Evolutionary conservation across 345 rosid species (phyloP).

Genomic region (Hibiscus trionum): DNA sequence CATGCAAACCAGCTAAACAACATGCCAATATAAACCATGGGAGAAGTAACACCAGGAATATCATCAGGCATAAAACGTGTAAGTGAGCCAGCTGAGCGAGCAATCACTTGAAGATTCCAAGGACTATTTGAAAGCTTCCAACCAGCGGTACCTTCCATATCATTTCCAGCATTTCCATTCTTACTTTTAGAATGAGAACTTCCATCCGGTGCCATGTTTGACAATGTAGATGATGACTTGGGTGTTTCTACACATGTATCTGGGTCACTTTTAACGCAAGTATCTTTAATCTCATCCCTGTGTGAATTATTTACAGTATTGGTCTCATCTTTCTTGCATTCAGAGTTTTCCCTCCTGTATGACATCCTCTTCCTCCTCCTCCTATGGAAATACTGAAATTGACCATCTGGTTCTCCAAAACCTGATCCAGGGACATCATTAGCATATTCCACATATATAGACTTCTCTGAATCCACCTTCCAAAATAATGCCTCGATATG

Average conservation of each 20-base stretch:
- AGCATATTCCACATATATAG: conserved; percentile 90
- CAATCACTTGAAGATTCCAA: conserved; percentile 95
- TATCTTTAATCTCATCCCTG: conserved; percentile 22
- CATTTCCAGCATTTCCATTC: conserved; percentile 34
- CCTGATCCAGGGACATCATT: conserved; percentile 99
- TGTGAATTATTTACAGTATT: conserved; percentile 12
- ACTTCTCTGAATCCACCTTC: conserved; percentile 82
- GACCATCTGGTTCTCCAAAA: conserved; percentile 78
- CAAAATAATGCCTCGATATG: conserved; percentile 82
- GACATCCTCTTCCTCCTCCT: conserved; percentile 47
- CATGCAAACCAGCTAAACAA: conserved; percentile 99
- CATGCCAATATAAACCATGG: conserved; percentile 97
- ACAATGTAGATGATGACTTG: conserved; percentile 20
- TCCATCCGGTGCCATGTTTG: conserved; percentile 25
- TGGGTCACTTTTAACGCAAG: conserved; percentile 17
- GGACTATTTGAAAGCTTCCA: conserved; percentile 99
- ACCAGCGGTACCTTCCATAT: conserved; percentile 87
- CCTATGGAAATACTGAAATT: conserved; percentile 47
- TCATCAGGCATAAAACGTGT: conserved; percentile 99
- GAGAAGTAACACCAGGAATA: conserved; percentile 98
- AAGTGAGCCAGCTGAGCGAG: conserved; percentile 93
- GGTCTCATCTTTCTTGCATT: conserved; percentile 22
- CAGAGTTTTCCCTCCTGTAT: conserved; percentile 44
- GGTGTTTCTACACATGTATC: conserved; percentile 20
- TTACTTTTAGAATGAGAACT: conserved; percentile 33